These are phyloP conservation scores for Aquilaria yunnanensis DNA, from an alignment of 345 rosid genomes.

Conservation along the genomic window DNA sequence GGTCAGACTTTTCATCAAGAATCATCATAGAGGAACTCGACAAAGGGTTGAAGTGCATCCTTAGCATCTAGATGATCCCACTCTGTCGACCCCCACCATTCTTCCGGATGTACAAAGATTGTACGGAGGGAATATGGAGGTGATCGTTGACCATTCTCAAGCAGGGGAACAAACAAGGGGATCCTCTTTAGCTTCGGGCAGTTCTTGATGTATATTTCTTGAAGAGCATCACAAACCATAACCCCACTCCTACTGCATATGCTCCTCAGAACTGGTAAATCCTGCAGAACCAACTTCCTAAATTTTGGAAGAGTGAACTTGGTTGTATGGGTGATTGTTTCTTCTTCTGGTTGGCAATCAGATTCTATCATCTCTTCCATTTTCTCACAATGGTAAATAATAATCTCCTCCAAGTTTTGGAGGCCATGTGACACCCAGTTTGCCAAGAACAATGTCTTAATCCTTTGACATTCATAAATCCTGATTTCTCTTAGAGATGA, in stretches of 20 bases:
- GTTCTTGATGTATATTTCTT: background rate
- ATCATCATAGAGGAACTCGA: too few relatives aligned
- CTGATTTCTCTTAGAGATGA: background rate
- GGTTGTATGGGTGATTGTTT: background rate
- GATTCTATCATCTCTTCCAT: conserved; percentile 24
- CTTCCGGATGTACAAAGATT: background rate
- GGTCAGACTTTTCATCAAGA: too few relatives aligned
- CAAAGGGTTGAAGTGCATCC: background rate
- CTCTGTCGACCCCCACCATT: conserved; percentile 16
- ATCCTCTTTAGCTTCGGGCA: conserved; percentile 18
- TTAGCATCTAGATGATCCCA: conserved; percentile 18
- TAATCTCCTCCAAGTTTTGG: conserved; percentile 14
- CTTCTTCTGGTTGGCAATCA: background rate
- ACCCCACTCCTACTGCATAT: conserved; percentile 2
- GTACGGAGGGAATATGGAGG: conserved; percentile 9
- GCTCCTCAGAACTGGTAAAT: conserved; percentile 12
- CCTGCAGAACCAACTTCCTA: background rate
- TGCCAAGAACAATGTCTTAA: conserved; percentile 13
- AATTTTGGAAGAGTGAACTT: conserved; percentile 8
- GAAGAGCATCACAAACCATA: conserved; percentile 7
- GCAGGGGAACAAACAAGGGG: conserved; percentile 9
- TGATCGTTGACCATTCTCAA: conserved; percentile 7
- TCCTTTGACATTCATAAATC: background rate
- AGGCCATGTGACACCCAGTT: conserved; percentile 7
- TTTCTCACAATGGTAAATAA: background rate